phyloP scores from a whole-genome alignment of 495 filamentous ascomycete genomes.

The Annulohypoxylon stygium region DNA sequence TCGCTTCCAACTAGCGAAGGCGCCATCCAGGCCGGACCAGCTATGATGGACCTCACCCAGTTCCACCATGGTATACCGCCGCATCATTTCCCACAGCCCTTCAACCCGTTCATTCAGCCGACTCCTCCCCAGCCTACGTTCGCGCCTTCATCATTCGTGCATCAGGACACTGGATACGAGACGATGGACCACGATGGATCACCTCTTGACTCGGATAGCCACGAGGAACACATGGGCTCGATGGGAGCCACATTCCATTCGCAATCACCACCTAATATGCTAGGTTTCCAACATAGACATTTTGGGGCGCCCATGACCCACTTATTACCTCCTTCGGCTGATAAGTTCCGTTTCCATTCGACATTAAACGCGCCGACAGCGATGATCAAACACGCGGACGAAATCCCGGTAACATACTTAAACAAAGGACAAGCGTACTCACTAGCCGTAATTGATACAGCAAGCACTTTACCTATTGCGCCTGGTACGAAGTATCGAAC shows the following conservation, averaged over 20 bases:
- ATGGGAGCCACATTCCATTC: conserved; percentile 65
- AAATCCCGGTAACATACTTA: conserved; percentile 94
- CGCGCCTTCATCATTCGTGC: conserved; percentile 83
- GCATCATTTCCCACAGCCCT: conserved; percentile 75
- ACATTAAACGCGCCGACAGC: conserved; percentile 94
- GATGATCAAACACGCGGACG: conserved; percentile 89
- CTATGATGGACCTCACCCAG: conserved; percentile 67
- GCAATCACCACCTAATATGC: conserved; percentile 60
- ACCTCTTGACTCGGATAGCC: conserved; percentile 65
- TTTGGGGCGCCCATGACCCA: conserved; percentile 59
- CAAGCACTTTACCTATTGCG: conserved; percentile 53
- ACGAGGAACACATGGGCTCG: conserved; percentile 62
- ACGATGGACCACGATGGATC: conserved; percentile 79
- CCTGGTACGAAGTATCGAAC: conserved; percentile 79
- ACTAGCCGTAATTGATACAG: conserved; percentile 81
- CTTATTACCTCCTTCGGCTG: conserved; percentile 58
- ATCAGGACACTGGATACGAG: conserved; percentile 81
- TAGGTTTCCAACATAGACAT: conserved; percentile 56
- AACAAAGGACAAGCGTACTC: conserved; percentile 97
- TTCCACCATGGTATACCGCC: conserved; percentile 71
- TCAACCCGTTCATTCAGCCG: conserved; percentile 78
- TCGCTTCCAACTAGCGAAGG: conserved; percentile 79
- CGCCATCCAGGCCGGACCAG: conserved; percentile 65
- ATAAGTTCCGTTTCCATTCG: conserved; percentile 90
- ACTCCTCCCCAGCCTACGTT: conserved; percentile 69